Evolutionary conservation across 2,329 filamentous ascomycete species (phyloP).

Genomic region (Pyricularia sp.): DNA sequence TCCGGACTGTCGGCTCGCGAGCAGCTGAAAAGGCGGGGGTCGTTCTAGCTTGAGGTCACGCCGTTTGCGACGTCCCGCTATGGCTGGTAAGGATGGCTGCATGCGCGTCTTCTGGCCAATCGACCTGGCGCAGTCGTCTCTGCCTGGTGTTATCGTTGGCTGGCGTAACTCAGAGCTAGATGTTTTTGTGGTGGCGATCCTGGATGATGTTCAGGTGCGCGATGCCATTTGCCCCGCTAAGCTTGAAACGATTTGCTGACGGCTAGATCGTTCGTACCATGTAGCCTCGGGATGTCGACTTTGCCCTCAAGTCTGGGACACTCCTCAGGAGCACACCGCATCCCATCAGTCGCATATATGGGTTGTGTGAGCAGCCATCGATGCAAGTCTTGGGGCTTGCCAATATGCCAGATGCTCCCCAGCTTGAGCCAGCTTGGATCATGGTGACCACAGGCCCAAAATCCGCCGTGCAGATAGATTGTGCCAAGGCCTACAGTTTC

Average conservation of each 20-base stretch:
- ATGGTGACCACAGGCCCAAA: conserved; percentile 45
- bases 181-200: conserved; percentile 78
- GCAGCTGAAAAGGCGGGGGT: conserved; percentile 87
- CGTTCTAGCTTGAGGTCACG: conserved; percentile 55
- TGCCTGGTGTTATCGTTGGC: conserved; percentile 81
- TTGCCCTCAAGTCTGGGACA: conserved; percentile 73
- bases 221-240: not conserved
- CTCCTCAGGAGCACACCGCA: conserved; percentile 77
- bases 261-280: not conserved
- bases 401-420: conserved; percentile 49
- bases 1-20: conserved; percentile 89
- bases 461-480: conserved; percentile 63
- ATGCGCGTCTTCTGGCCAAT: conserved; percentile 99
- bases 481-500: conserved; percentile 60
- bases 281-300: conserved; percentile 72
- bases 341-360: conserved; percentile 69
- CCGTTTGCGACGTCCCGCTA: conserved; percentile 32
- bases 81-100: conserved; percentile 73
- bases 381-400: conserved; percentile 81
- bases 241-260: not conserved
- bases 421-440: conserved; percentile 62
- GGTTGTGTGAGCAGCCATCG: conserved; percentile 71
- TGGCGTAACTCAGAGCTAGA: conserved; percentile 92
- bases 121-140: conserved; percentile 63
- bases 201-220: conserved; percentile 79